Conservation (phyloP, 2,329 filamentous ascomycete genomes). For the Knoxdaviesia capensis region DNA sequence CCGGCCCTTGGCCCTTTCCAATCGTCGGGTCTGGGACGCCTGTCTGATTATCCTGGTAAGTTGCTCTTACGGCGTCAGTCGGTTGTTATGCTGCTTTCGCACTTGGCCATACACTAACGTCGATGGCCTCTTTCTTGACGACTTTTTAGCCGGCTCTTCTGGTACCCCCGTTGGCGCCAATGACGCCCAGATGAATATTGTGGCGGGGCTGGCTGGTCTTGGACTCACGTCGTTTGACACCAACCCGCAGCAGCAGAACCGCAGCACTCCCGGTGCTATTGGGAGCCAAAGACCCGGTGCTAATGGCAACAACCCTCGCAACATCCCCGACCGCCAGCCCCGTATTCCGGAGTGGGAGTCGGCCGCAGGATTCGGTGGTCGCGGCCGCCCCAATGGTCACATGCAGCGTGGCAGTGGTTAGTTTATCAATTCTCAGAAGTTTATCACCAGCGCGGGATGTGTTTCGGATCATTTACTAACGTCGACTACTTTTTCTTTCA, state of each 20-base stretch:
- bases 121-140: neutral
- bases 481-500: constrained; percentile 6
- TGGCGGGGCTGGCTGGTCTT: constrained; percentile 1
- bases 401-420: constrained; percentile 40
- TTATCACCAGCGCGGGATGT: neutral
- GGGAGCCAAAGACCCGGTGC: constrained; percentile 41
- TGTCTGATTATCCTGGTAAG: constrained; percentile 23
- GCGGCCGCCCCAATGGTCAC: constrained; percentile 37
- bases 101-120: no score
- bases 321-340: constrained; percentile 40
- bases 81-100: no score
- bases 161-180: no score
- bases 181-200: constrained; percentile 1
- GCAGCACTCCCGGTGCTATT: constrained; percentile 38
- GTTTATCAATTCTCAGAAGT: constrained; percentile 8
- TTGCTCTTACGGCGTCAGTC: no score
- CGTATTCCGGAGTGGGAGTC: constrained; percentile 42
- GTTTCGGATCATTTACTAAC: neutral
- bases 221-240: neutral
- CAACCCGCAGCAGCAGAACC: constrained; percentile 10
- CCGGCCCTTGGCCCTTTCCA: constrained; percentile 33
- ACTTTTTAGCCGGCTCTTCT: no score
- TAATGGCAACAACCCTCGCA: constrained; percentile 20
- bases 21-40: constrained; percentile 16
- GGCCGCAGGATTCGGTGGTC: constrained; percentile 28